Evolutionary conservation across 768 basidiomycete species (phyloP).

Genomic region (Termitomyces sp.): DNA sequence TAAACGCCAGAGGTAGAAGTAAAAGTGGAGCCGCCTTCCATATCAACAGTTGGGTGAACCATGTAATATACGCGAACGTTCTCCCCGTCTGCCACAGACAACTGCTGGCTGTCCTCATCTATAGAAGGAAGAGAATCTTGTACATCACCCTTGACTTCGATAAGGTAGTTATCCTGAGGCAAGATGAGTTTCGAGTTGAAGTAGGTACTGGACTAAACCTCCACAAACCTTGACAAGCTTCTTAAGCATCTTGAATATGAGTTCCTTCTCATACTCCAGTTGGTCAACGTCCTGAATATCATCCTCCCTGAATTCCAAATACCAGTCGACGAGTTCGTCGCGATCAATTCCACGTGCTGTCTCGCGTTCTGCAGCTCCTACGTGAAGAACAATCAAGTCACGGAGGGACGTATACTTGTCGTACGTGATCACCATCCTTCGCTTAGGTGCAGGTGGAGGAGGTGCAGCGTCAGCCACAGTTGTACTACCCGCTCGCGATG

Average conservation of each 20-base stretch:
- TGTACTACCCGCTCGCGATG: constrained; percentile 33
- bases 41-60: constrained; percentile 86
- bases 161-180: constrained; percentile 72
- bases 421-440: constrained; percentile 90
- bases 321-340: constrained; percentile 96
- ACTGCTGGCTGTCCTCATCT: constrained; percentile 54
- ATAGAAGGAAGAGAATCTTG: constrained; percentile 71
- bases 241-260: constrained; percentile 83
- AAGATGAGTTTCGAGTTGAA: background rate
- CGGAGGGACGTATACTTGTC: constrained; percentile 92
- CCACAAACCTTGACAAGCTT: constrained; percentile 83
- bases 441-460: constrained; percentile 47
- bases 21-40: constrained; percentile 46
- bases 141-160: constrained; percentile 80
- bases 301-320: constrained; percentile 83
- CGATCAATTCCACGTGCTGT: constrained; percentile 75
- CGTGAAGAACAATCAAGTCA: constrained; percentile 80
- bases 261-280: constrained; percentile 84
- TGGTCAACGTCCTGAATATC: constrained; percentile 83
- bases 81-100: constrained; percentile 45
- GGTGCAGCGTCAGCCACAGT: constrained; percentile 31
- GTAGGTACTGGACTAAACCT: background rate
- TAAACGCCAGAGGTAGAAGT: constrained; percentile 24
- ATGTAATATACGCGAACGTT: constrained; percentile 77
- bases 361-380: constrained; percentile 71